Conservation (phyloP, 768 basidiomycete genomes). For the Pilatotrama ljubarskyi region DNA sequence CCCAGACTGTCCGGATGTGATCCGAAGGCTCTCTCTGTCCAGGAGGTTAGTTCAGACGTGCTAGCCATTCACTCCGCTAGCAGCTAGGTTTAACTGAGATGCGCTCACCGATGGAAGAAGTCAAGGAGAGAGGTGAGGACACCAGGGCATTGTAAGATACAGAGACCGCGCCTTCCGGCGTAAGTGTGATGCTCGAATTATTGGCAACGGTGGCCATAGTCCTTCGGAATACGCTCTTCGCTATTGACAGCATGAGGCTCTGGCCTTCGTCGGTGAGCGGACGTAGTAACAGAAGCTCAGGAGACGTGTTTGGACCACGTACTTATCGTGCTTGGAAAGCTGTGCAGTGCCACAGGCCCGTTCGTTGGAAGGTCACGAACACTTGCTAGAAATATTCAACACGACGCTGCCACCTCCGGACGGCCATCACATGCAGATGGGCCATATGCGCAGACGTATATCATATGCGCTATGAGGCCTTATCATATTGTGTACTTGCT, state of each 20-base stretch:
- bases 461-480: too few relatives aligned
- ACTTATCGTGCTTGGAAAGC: not conserved
- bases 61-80: not conserved
- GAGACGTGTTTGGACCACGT: not conserved
- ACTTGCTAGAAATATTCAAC: not conserved
- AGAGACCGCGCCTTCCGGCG: constrained; percentile 52
- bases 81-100: too few relatives aligned
- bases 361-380: not conserved
- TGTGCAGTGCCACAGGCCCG: not conserved
- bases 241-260: not conserved
- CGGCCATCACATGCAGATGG: too few relatives aligned
- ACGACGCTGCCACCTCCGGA: not conserved
- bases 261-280: not conserved
- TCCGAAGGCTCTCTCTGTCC: constrained; percentile 77
- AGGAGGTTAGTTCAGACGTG: not conserved
- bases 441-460: too few relatives aligned
- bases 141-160: constrained; percentile 64
- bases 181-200: constrained; percentile 33
- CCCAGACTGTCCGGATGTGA: constrained; percentile 75
- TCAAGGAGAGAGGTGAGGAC: constrained; percentile 52
- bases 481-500: too few relatives aligned
- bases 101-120: constrained; percentile 59
- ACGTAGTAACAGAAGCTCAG: too few relatives aligned
- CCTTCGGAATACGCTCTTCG: not conserved
- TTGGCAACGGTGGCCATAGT: constrained; percentile 17